phyloP scores from a whole-genome alignment of 495 filamentous ascomycete genomes.

The Hypoxylon crocopeplum region DNA sequence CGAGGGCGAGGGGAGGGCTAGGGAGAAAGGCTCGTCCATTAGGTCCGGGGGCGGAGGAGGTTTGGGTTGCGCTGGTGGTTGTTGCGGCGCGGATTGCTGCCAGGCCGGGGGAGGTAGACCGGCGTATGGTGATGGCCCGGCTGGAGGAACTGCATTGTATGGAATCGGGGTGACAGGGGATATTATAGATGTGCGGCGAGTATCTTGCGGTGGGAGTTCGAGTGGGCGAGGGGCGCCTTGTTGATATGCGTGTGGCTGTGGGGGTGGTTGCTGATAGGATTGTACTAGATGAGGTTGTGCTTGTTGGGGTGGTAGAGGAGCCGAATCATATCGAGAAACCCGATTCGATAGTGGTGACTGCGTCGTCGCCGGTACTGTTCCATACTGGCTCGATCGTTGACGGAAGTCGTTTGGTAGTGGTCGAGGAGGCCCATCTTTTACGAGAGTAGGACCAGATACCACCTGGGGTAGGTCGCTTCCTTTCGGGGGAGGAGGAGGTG shows the following conservation, averaged over 20 bases:
- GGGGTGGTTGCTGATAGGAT: slow-evolving; percentile 35
- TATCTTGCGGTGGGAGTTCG: slow-evolving; percentile 34
- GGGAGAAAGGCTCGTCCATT: slow-evolving; percentile 67
- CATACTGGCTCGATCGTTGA: slow-evolving; percentile 40
- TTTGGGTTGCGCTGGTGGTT: slow-evolving; percentile 46
- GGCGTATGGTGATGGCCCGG: slow-evolving; percentile 26
- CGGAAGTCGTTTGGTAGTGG: slow-evolving; percentile 45
- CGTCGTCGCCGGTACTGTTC: slow-evolving; percentile 14
- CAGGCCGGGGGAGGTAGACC: slow-evolving; percentile 28
- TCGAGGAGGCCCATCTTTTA: slow-evolving; percentile 39
- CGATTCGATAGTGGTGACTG: slow-evolving; percentile 39
- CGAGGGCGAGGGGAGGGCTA: slow-evolving; percentile 67
- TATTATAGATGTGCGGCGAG: slow-evolving; percentile 38
- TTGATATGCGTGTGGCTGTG: slow-evolving; percentile 37
- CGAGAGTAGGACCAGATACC: slow-evolving; percentile 21
- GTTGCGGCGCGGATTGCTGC: slow-evolving; percentile 33
- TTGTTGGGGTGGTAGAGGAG: slow-evolving; percentile 48
- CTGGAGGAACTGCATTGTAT: slow-evolving; percentile 17
- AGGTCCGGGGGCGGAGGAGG: slow-evolving; percentile 71
- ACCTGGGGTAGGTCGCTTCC: slow-evolving; percentile 41
- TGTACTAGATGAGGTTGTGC: slow-evolving; percentile 26
- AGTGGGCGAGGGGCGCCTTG: slow-evolving; percentile 25
- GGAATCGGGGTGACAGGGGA: slow-evolving; percentile 34
- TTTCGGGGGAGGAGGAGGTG: slow-evolving; percentile 55
- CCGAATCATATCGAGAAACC: slow-evolving; percentile 51